Evolutionary conservation across 768 basidiomycete species (phyloP), one percentile per base, ranked within the genome.

Genomic region (Suillus subaureus): DNA sequence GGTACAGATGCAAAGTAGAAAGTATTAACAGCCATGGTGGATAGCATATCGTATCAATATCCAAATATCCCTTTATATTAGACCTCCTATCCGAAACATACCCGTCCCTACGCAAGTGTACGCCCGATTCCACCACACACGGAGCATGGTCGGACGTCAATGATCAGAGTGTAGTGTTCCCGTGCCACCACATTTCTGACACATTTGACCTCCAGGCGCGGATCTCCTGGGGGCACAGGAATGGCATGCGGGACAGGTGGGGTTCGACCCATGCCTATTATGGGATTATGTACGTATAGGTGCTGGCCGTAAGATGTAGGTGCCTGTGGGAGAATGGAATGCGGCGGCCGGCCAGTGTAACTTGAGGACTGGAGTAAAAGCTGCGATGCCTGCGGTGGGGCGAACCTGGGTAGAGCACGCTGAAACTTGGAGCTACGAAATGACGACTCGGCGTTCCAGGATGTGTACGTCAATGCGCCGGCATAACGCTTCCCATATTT

Each of bases 101-200:
- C 39, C n/a, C 6, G 40, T 39, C 60, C 63, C 62, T 61, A 79
- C 47, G 66, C 75, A 80, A 86, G 45, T 84, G n/a, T 73, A 72
- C 92, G 81, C 37, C 92, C 92, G 21, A 88, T 70, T 9, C 93
- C 92, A 13, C 79, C 77, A 78, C 93, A 94, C 6, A 79, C 76
- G 2, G 74, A 74, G 75, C 92, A 94, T 43, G 73, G 77, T 58
- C 77, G 72, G 67, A 78, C 72, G 64, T 89, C 87, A 56, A 91
- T 81, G 5, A 91, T 67, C 54, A 91, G 61, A 87, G 78, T 31
- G 79, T 40, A 84, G 72, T 42, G 69, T 76, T 4, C 91, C 92
- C 26, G 76, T 72, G 3, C 93, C 93, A 40, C 79, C 77, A 71
- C 92, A 94, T 28, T 82, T 78, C 85, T 82, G 85, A 74, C 93